Evolutionary conservation across 768 basidiomycete species (phyloP).

Genomic region (Harrya chromipes): DNA sequence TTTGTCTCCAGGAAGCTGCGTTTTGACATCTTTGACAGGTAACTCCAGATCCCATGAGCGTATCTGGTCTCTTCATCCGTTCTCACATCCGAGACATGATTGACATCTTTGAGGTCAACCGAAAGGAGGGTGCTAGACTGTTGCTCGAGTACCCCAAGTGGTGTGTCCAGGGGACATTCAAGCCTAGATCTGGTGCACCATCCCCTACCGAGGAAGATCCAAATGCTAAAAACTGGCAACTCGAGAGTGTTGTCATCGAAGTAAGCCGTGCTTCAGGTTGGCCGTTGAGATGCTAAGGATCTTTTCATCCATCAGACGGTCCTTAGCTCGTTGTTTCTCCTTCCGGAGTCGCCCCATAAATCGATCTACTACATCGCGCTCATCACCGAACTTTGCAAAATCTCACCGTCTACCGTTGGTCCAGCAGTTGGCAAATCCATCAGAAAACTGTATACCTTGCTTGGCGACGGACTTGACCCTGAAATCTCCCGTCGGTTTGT

Average conservation of each 20-base stretch:
- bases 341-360: constrained; percentile 77
- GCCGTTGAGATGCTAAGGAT: not conserved
- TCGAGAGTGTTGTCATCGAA: constrained; percentile 88
- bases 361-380: constrained; percentile 84
- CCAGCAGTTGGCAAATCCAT: constrained; percentile 97
- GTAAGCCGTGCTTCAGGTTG: constrained; percentile 35
- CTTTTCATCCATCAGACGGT: constrained; percentile 47
- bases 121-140: constrained; percentile 89
- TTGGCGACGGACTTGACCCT: constrained; percentile 86
- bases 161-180: constrained; percentile 82
- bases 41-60: constrained; percentile 70
- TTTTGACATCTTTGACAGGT: constrained; percentile 44
- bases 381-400: constrained; percentile 91
- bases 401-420: constrained; percentile 89
- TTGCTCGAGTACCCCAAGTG: constrained; percentile 86
- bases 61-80: constrained; percentile 77
- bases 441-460: constrained; percentile 71
- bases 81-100: constrained; percentile 72
- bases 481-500: constrained; percentile 79
- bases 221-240: constrained; percentile 72
- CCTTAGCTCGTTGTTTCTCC: constrained; percentile 66
- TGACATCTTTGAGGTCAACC: constrained; percentile 91
- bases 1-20: not conserved
- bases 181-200: constrained; percentile 64
- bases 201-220: constrained; percentile 44